Percentiles rank a stretch among this genome's conserved stretches.
phyloP scores from a whole-genome alignment of 108 stramenopile genomes.

The Discostella stelligeroides region DNA sequence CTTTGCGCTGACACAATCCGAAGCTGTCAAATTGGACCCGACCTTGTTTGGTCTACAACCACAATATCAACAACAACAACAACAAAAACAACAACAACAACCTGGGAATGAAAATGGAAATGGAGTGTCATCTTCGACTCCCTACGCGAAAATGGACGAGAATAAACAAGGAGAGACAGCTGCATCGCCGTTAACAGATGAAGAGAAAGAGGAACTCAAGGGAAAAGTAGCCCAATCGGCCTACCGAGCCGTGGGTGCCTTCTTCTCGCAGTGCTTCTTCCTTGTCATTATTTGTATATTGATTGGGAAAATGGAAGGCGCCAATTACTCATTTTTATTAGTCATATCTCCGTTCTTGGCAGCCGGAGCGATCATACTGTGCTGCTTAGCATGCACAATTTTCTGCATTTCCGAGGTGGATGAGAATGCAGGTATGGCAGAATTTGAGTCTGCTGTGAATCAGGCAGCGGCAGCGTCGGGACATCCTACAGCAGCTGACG shows the following conservation, averaged over 20 bases:
- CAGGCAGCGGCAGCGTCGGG: slow-evolving; percentile 28
- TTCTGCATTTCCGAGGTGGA: slow-evolving; percentile 77
- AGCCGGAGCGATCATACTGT: slow-evolving; percentile 73
- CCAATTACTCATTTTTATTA: slow-evolving; percentile 74
- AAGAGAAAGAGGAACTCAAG: slow-evolving; percentile 83
- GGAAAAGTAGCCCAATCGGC: slow-evolving; percentile 68
- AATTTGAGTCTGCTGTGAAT: slow-evolving; percentile 43
- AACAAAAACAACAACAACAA: too few relatives aligned
- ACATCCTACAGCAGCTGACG: not conserved
- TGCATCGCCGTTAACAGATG: slow-evolving; percentile 57
- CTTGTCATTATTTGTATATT: slow-evolving; percentile 65
- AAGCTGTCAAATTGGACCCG: slow-evolving; percentile 70
- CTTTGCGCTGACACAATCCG: slow-evolving; percentile 64
- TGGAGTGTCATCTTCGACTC: slow-evolving; percentile 6
- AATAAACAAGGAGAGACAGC: slow-evolving; percentile 24
- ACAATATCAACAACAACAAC: too few relatives aligned
- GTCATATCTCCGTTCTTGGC: slow-evolving; percentile 86
- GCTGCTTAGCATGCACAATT: slow-evolving; percentile 80
- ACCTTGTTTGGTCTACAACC: slow-evolving; percentile 52
- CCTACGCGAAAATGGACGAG: slow-evolving; percentile 35
- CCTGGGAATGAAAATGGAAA: not conserved
- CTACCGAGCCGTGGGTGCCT: slow-evolving; percentile 65
- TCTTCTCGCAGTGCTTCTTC: slow-evolving; percentile 81
- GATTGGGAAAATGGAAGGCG: slow-evolving; percentile 81
- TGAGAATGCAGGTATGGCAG: slow-evolving; percentile 50